These are phyloP conservation scores for Paramarasmius palmivorus DNA, from an alignment of 1,284 basidiomycete genomes.

Conservation along the genomic window DNA sequence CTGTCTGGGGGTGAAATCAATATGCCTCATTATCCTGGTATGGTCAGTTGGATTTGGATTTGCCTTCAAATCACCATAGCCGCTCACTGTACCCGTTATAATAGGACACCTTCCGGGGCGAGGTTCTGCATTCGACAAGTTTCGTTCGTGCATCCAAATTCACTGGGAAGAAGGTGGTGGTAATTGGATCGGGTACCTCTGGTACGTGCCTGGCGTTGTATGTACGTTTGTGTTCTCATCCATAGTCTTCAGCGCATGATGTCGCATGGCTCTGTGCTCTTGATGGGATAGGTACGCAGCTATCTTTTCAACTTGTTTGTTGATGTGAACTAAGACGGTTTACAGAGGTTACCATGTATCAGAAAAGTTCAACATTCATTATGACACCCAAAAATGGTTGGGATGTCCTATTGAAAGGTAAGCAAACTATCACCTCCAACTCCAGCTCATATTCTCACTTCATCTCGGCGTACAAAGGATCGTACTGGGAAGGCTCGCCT, in stretches of 20 bases:
- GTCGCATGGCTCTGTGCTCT: conserved; percentile 12
- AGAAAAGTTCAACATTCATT: conserved; percentile 63
- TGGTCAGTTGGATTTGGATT: too few species aligned
- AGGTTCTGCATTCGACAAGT: conserved; percentile 14
- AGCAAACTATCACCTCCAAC: neutral
- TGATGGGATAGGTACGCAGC: conserved; percentile 11
- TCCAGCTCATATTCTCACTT: neutral
- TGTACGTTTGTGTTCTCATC: neutral
- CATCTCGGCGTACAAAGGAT: too few species aligned
- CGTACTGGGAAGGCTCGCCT: conserved; percentile 46
- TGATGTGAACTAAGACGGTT: neutral
- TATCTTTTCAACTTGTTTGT: neutral
- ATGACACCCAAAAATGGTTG: conserved; percentile 51
- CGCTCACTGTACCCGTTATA: conserved; percentile 36
- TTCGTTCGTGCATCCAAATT: conserved; percentile 13
- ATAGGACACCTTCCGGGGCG: too few species aligned
- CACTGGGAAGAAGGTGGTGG: conserved; percentile 30
- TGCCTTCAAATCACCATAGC: too few species aligned
- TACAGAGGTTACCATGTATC: conserved; percentile 63
- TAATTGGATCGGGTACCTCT: conserved; percentile 65
- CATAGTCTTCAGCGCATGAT: conserved; percentile 8
- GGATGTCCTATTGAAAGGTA: conserved; percentile 34
- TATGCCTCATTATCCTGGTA: conserved; percentile 40
- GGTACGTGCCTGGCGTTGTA: conserved; percentile 32
- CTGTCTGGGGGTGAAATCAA: conserved; percentile 38